Evolutionary conservation across 106 monocot genomes (phyloP), one percentile per base, ranked within the genome.

Genomic region (Dactylorhiza incarnata): DNA sequence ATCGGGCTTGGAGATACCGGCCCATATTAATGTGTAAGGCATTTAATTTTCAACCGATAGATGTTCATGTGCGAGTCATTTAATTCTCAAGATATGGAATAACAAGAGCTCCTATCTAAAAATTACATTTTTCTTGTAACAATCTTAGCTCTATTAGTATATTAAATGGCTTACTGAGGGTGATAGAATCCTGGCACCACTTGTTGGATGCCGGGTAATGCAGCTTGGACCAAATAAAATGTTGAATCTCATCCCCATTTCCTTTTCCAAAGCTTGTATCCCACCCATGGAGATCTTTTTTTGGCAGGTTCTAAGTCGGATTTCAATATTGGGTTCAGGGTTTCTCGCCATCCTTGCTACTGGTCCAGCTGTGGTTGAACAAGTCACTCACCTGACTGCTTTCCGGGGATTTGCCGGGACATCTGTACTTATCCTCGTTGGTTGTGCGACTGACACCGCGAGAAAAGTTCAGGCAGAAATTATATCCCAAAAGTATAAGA

Each of bases 391-490:
- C 71, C 82, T 99, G 78, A 94, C 92, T 43, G 94, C 94, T 55
- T 99, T 99, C 74, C 83, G 99, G 15, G 99, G 99, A 63, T 99
- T 94, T 66, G 92, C 99, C 22, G 94, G 99, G 9, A 99, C 97
- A 14, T 99, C 97, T 23, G 74, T 99, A 75, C 91, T 99, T 71
- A 99, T 99, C 71, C 91, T 99, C 44, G 97, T 99, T 45, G 97
- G 94, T 0, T 99, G 97, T 74, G 97, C 97, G 23, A 94, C 97
- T 48, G 97, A 99, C 81, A 99, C 94, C 1, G 97, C 97, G 3
- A 82, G 94, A 58, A 99, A 99, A 85, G 94, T 99, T 44, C 94
- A 94, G 51, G 97, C 97, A 37, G 97, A 99, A 79, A 94, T 99
- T 49, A 94, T 99, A 72, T 99, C 91, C 0, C 97, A 94, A 73